Evolutionary conservation across 1,284 basidiomycete genomes (phyloP).

Genomic region (Austroboletus niveus): DNA sequence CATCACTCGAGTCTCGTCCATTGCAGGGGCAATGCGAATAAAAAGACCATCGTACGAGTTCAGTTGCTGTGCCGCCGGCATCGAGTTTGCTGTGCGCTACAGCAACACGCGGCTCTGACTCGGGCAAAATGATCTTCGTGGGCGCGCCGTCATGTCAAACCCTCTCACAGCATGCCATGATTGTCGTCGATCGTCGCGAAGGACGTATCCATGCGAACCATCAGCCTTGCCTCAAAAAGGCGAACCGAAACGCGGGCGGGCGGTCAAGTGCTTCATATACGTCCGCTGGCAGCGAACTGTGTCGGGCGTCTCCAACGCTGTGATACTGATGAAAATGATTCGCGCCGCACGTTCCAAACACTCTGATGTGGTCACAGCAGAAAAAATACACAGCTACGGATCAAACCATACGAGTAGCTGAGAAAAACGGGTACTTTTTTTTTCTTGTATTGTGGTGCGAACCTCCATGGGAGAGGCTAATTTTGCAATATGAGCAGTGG

Average conservation of each 20-base stretch:
- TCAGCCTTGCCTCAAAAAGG: neutral
- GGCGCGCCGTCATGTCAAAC: neutral
- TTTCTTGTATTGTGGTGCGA: neutral
- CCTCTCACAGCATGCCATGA: neutral
- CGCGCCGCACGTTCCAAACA: neutral
- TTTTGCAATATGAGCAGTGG: neutral
- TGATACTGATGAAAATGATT: neutral
- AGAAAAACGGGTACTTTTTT: neutral
- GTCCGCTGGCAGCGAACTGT: neutral
- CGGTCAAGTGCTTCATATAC: neutral
- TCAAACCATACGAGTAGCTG: neutral
- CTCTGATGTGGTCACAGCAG: neutral
- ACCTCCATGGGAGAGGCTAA: neutral
- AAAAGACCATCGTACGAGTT: too few species aligned
- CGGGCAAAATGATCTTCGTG: neutral
- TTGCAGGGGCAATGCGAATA: too few species aligned
- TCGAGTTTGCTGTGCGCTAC: too few species aligned
- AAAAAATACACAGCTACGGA: constrained; percentile 8
- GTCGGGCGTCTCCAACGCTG: neutral
- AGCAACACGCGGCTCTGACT: too few species aligned
- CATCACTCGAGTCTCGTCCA: too few species aligned
- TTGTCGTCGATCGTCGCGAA: constrained; percentile 5
- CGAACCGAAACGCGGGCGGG: neutral
- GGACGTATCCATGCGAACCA: constrained; percentile 8
- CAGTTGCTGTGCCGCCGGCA: too few species aligned